Percentiles rank a stretch among this genome's conserved stretches.
phyloP scores from a whole-genome alignment of 768 basidiomycete species.

The Termitomyces sp. region DNA sequence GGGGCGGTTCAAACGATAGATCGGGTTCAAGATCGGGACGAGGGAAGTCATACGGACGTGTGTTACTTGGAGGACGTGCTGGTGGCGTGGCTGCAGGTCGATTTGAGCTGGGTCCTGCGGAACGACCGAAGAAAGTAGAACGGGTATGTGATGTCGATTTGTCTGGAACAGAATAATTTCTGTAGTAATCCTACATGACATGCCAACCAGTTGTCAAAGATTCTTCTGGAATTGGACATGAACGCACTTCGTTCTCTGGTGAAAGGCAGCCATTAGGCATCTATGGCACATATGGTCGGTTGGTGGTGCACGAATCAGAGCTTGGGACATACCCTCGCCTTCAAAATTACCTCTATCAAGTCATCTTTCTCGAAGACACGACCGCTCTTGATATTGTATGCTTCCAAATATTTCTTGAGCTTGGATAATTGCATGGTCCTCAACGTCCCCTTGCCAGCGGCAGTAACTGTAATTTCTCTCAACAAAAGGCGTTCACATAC shows the following conservation, averaged over 20 bases:
- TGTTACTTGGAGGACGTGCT: conserved; percentile 19
- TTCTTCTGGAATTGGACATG: not conserved
- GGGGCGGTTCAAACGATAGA: conserved; percentile 21
- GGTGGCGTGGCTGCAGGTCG: conserved; percentile 27
- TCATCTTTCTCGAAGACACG: conserved; percentile 76
- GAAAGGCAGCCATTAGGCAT: conserved; percentile 58
- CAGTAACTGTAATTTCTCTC: conserved; percentile 49
- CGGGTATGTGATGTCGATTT: conserved; percentile 25
- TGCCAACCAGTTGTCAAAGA: not conserved
- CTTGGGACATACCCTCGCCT: conserved; percentile 39
- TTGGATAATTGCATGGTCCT: conserved; percentile 51
- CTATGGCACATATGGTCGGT: conserved; percentile 26
- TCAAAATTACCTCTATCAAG: conserved; percentile 59
- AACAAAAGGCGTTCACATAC: conserved; percentile 2
- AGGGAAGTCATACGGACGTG: conserved; percentile 36
- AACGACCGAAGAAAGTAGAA: conserved; percentile 45
- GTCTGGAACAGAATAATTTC: conserved; percentile 58
- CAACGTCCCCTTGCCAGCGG: conserved; percentile 53
- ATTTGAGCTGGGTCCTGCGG: conserved; percentile 21
- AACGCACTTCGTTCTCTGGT: conserved; percentile 49
- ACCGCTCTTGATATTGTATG: conserved; percentile 60
- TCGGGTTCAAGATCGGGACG: conserved; percentile 60
- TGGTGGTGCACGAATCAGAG: not conserved
- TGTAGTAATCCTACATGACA: conserved; percentile 48
- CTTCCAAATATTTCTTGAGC: conserved; percentile 63